Evolutionary conservation across 345 rosid species (phyloP).

Genomic region (Populus deltoides): DNA sequence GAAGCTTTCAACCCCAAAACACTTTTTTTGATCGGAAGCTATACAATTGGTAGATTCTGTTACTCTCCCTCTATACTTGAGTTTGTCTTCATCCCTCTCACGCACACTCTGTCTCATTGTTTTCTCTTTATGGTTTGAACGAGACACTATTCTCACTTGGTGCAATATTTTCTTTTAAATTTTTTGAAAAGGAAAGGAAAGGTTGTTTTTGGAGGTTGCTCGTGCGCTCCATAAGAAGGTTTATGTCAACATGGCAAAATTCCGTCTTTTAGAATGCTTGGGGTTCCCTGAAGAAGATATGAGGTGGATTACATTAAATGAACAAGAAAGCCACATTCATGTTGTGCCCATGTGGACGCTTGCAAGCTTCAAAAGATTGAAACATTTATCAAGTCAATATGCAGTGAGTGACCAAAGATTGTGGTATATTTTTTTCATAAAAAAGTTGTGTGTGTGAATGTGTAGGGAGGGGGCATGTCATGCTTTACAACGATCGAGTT

Average conservation of each 20-base stretch:
- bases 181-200: slow-evolving; percentile 67
- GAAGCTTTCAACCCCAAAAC: slow-evolving; percentile 87
- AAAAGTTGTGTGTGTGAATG: neutral
- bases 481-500: neutral
- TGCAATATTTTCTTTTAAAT: neutral
- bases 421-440: neutral
- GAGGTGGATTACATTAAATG: slow-evolving; percentile 81
- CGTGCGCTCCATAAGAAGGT: slow-evolving; percentile 68
- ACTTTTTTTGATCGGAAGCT: slow-evolving; percentile 88
- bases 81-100: slow-evolving; percentile 3
- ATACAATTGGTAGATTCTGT: slow-evolving; percentile 66
- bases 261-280: slow-evolving; percentile 66
- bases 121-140: too few relatives aligned
- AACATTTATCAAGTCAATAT: slow-evolving; percentile 71
- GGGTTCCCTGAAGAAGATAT: slow-evolving; percentile 76
- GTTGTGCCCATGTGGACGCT: slow-evolving; percentile 96
- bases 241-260: slow-evolving; percentile 64
- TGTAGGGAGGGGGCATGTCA: neutral
- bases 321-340: slow-evolving; percentile 85
- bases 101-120: neutral
- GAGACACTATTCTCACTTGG: neutral
- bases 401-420: slow-evolving; percentile 43
- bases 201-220: slow-evolving; percentile 89
- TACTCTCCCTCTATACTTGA: neutral
- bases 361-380: slow-evolving; percentile 90